Evolutionary conservation across 768 basidiomycete genomes (phyloP), one percentile per base, ranked within the genome.

Genomic region (Boletus vinaceobasis): DNA sequence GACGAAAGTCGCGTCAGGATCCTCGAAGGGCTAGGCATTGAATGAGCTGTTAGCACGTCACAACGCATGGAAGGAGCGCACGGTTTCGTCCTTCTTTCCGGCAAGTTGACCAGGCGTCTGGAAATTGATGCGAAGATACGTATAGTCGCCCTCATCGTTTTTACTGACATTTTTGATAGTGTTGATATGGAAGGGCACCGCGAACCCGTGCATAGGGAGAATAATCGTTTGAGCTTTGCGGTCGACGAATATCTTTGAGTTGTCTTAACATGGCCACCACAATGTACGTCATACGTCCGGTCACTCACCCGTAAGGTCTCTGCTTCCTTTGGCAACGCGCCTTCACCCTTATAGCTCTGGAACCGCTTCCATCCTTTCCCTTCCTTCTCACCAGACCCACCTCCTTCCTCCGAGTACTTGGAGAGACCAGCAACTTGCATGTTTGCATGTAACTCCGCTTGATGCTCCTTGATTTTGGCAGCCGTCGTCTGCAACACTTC

Each of bases 71-170:
- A 38, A 13, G 15, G 45, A 50, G 19, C n/a, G 27, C 78, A 63
- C 93, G 57, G 93, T 98, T 60, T 98, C 97, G 69, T 99, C 97
- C 74, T 99, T 98, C 77, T 96, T 98, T 27, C 97, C 96, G 0
- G 93, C 89, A 26, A 98, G 84, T 66, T 98, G 94, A 46, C 97
- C 97, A 11, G 97, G 97, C 0, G 96, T 97, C 71, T 98, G 94
- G 76, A 98, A 98, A 73, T 98, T 98, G 71, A 99, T 93, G 2
- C 97, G 85, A 50, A 99, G 80, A 64, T 91, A 93, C 0, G 94
- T 95, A 68, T 87, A 90, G 48, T 98, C 93, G 6, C 90, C 92
- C 72, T 98, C 97, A 59, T 99, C 96, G 59, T 84, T 97, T 76
- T 98, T 98, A 77, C 90, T 94, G 31, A 88, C 90, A 67, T 96